Conservation (phyloP, 2,329 filamentous ascomycete genomes). For the Neonectria neomacrospora region DNA sequence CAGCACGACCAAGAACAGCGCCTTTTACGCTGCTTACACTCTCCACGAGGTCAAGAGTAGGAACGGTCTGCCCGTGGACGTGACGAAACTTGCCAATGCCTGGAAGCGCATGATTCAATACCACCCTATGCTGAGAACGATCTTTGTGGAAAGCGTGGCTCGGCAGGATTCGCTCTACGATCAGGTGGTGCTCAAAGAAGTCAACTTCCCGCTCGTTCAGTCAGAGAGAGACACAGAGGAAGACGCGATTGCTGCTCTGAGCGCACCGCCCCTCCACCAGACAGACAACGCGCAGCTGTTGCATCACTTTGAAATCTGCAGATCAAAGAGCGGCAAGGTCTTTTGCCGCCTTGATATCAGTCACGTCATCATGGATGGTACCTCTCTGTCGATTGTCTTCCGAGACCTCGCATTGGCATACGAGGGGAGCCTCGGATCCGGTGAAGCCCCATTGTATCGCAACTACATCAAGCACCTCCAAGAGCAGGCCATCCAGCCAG, state of each 20-base stretch:
- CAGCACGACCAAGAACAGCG: constrained; percentile 53
- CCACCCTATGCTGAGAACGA: constrained; percentile 57
- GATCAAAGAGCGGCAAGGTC: constrained; percentile 34
- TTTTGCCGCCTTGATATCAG: constrained; percentile 41
- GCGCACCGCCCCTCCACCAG: constrained; percentile 19
- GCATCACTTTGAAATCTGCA: constrained; percentile 36
- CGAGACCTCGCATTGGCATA: constrained; percentile 34
- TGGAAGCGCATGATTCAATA: constrained; percentile 56
- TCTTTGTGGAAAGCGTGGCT: constrained; percentile 60
- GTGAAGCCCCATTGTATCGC: constrained; percentile 31
- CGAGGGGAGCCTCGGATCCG: not conserved
- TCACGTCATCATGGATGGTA: constrained; percentile 38
- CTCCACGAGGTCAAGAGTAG: constrained; percentile 39
- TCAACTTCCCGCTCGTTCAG: constrained; percentile 18
- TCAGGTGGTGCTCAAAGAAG: constrained; percentile 54
- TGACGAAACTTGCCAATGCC: constrained; percentile 23
- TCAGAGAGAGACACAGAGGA: constrained; percentile 29
- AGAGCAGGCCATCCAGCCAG: not conserved
- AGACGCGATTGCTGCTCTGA: constrained; percentile 17
- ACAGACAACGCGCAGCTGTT: constrained; percentile 14
- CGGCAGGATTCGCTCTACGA: constrained; percentile 57
- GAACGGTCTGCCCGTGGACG: constrained; percentile 35
- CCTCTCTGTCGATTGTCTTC: constrained; percentile 37
- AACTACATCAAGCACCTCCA: constrained; percentile 6
- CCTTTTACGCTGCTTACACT: constrained; percentile 49